Conservation (phyloP, 768 basidiomycete species). For the Ephemerocybe angulata region DNA sequence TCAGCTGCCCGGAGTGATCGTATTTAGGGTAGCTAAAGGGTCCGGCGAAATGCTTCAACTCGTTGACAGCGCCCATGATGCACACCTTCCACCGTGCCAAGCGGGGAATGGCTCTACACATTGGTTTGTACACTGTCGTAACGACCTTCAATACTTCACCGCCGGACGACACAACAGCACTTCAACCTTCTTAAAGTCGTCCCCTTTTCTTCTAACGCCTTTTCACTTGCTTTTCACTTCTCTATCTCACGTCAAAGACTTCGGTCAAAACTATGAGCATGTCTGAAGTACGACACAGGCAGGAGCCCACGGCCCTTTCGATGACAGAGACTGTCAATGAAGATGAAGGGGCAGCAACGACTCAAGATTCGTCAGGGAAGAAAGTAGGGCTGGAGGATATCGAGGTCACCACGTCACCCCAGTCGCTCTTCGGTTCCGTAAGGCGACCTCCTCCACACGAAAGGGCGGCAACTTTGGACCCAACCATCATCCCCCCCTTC, state of each 20-base stretch:
- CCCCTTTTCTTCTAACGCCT: too few species aligned
- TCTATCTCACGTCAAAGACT: not conserved
- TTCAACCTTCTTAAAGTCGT: too few species aligned
- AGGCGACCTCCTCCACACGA: conserved; percentile 4
- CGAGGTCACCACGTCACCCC: conserved; percentile 5
- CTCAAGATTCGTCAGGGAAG: conserved; percentile 1
- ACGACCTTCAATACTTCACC: too few species aligned
- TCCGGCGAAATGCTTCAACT: too few species aligned
- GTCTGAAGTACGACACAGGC: conserved; percentile 8
- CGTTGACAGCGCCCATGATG: too few species aligned
- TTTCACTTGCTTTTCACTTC: not conserved
- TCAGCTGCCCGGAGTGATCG: too few species aligned
- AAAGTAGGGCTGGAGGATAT: conserved; percentile 7
- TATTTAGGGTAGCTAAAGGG: too few species aligned
- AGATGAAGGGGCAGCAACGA: not conserved
- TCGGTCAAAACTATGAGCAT: not conserved
- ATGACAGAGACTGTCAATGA: conserved; percentile 16
- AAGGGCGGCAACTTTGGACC: conserved; percentile 20
- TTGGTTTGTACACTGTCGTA: too few species aligned
- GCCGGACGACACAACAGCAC: too few species aligned
- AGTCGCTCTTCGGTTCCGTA: not conserved
- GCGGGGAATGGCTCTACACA: too few species aligned
- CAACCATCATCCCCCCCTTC: conserved; percentile 20
- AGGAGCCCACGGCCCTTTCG: conserved; percentile 19
- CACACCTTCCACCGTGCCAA: too few species aligned